Base-by-base conservation (phyloP, 345 rosid genomes). In the Erodium maritimum region DNA sequence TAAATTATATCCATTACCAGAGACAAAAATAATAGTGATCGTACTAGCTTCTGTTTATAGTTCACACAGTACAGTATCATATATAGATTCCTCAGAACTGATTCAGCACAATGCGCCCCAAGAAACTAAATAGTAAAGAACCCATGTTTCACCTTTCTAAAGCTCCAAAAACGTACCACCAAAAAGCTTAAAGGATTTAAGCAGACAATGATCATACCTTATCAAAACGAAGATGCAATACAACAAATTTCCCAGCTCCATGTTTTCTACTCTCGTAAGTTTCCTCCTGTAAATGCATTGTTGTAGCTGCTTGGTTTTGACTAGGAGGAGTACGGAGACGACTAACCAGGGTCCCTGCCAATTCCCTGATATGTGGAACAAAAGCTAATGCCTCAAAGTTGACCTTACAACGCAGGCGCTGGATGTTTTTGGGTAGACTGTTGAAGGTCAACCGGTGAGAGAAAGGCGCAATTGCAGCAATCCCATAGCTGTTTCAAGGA, bases 201-300 rank as follows among this genome's bases (percentile, higher is more conserved):
- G 53, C 51, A 58, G 48, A 19, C 56, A 7, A 63, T 59, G 65
- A 61, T 34, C 71, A 58, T 67, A 93, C 99, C 73, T 89, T 89
- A 75, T 93, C 99, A 60, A 93, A 93, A 34, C 97, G 97, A 74
- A 93, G 96, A 82, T 93, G 97, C 61, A 89, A 66, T 61, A 87
- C 96, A 4, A 74, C 91, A 54, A 79, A 93, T 79, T 83, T 89
- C 63, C 85, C 88, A 55, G 85, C 66, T 57, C 79, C 76, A 46
- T 55, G 62, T 57, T 69, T 69, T 22, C 68, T 78, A 17, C 76
- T 53, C 62, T 66, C 73, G 59, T 64, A 66, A 54, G 50, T 62
- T 63, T 74, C 71, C 25, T 72, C 80, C 54, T 24, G 67, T 48
- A 74, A 73, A 53, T 68, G 60, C 54, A 56, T 74, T 19, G 59